Evolutionary conservation across 2,329 filamentous ascomycete genomes (phyloP).

Genomic region (Cytospora chrysosperma): DNA sequence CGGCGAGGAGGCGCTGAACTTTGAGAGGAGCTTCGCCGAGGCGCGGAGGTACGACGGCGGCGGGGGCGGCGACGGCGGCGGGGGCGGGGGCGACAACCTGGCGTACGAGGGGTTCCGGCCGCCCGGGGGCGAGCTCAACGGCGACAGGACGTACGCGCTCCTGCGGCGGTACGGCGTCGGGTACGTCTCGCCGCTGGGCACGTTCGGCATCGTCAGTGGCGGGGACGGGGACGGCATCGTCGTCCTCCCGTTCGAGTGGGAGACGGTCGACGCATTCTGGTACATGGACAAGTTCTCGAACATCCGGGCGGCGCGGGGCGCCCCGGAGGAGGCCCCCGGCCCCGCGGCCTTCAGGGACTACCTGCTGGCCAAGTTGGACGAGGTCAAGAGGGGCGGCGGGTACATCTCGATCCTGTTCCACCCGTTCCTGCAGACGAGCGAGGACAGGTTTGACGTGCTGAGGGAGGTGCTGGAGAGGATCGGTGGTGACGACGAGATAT

Average conservation of each 20-base stretch:
- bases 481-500: slow-evolving; percentile 27
- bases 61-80: slow-evolving; percentile 7
- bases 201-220: slow-evolving; percentile 25
- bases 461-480: slow-evolving; percentile 29
- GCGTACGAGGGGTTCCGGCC: slow-evolving; percentile 31
- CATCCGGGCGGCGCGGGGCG: slow-evolving; percentile 27
- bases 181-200: slow-evolving; percentile 32
- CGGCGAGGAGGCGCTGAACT: slow-evolving; percentile 28
- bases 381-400: slow-evolving; percentile 24
- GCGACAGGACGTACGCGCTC: slow-evolving; percentile 28
- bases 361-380: slow-evolving; percentile 28
- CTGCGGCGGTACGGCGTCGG: slow-evolving; percentile 26
- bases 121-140: slow-evolving; percentile 30
- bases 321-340: slow-evolving; percentile 18
- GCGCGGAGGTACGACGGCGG: no score
- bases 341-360: slow-evolving; percentile 27
- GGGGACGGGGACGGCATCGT: slow-evolving; percentile 22
- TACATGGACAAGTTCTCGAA: slow-evolving; percentile 33
- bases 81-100: slow-evolving; percentile 13
- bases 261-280: slow-evolving; percentile 33
- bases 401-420: slow-evolving; percentile 34
- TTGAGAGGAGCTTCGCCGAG: slow-evolving; percentile 29
- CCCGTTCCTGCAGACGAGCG: slow-evolving; percentile 30
- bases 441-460: slow-evolving; percentile 31
- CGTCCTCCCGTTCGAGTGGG: slow-evolving; percentile 34